Evolutionary conservation across 2,329 filamentous ascomycete species (phyloP), one percentile per base, ranked within the genome.

Genomic region (Colletotrichum liriopes): DNA sequence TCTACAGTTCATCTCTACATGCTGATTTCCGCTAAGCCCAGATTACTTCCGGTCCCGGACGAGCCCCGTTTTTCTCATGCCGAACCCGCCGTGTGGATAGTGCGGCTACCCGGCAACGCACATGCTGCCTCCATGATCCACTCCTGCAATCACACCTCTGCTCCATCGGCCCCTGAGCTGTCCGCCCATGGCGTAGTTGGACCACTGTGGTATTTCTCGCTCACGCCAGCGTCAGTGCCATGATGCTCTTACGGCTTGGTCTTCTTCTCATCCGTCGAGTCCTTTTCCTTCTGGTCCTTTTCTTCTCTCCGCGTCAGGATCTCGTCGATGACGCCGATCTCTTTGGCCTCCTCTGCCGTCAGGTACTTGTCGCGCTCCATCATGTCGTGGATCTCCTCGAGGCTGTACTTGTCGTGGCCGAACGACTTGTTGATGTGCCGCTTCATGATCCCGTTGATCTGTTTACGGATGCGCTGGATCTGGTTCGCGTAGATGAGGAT

Each of bases 341-440:
- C 94, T 77, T 94, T 86, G 11, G 96, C 96, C 85, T 99, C 95
- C 56, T 94, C 86, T 0, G 95, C 95, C 67, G 93, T 93, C 88
- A 99, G 89, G 77, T 98, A 98, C 79, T 96, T 96, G 82, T 99
- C 96, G 69, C 96, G 87, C 86, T 99, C 96, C 96, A 99, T 98
- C 81, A 98, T 89, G 80, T 92, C 94, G 82, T 96, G 96, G 78
- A 99, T 93, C 79, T 97, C 93, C 60, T 95, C 92, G 45, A 97
- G 79, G 43, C 87, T 91, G 81, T 94, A 92, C 82, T 94, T 94
- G 29, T 97, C 93, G 72, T 93, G 80, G 1, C 90, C 92, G 78
- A 93, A 89, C 62, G 91, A 87, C 81, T 90, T 92, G 77, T 95
- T 98, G 79, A 99, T 85, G 82, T 99, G 96, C 64, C 88, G 85